Conservation (phyloP, 257 asterid genomes). For the Salvia rosmarinus region DNA sequence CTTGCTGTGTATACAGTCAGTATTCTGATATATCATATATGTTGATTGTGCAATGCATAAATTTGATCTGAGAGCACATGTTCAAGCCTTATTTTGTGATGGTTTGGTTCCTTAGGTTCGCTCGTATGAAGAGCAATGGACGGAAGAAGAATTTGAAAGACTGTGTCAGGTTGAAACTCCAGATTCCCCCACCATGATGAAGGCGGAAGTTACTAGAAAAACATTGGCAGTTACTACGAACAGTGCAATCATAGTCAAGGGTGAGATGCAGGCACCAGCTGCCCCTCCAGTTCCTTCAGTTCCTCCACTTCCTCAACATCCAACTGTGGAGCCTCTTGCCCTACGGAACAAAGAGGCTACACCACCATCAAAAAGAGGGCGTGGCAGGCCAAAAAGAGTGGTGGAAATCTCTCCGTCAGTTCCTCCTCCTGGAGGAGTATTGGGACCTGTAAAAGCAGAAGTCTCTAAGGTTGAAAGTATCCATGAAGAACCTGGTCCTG, state of each 20-base stretch:
- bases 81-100: slow-evolving; percentile 28
- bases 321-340: slow-evolving; percentile 40
- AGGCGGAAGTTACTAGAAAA: slow-evolving; percentile 60
- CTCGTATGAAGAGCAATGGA: slow-evolving; percentile 96
- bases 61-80: neutral
- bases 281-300: slow-evolving; percentile 42
- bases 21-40: slow-evolving; percentile 7
- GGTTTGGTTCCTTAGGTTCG: slow-evolving; percentile 67
- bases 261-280: slow-evolving; percentile 49
- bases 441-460: slow-evolving; percentile 40
- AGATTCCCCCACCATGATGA: slow-evolving; percentile 57
- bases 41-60: slow-evolving; percentile 17
- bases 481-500: slow-evolving; percentile 45
- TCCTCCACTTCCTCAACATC: slow-evolving; percentile 45
- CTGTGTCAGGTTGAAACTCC: slow-evolving; percentile 87
- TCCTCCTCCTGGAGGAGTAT: slow-evolving; percentile 39
- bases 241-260: slow-evolving; percentile 36
- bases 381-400: slow-evolving; percentile 95
- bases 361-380: slow-evolving; percentile 86
- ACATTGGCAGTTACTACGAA: slow-evolving; percentile 44
- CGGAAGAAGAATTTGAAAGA: slow-evolving; percentile 96
- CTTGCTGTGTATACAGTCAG: slow-evolving; percentile 5
- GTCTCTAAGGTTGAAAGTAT: slow-evolving; percentile 39
- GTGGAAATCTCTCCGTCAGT: slow-evolving; percentile 45
- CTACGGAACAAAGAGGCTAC: slow-evolving; percentile 51